phyloP scores from a whole-genome alignment of 2,329 filamentous ascomycete species.

The Paecilomyces sp. region DNA sequence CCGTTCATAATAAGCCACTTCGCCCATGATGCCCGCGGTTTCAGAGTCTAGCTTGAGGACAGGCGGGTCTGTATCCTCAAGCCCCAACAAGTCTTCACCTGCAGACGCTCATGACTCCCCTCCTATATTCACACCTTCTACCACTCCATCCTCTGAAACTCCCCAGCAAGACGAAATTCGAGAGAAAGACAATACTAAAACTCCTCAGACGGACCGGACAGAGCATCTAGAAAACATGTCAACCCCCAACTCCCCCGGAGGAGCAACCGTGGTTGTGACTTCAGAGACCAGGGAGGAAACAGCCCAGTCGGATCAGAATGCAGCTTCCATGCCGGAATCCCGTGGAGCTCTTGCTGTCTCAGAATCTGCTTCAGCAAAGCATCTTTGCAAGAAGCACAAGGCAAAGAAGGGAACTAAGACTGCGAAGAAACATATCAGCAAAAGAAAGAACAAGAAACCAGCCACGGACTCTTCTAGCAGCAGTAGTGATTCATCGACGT shows the following conservation, averaged over 20 bases:
- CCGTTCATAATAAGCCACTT: background rate
- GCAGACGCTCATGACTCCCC: slow-evolving; percentile 12
- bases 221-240: slow-evolving; percentile 16
- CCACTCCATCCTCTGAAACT: slow-evolving; percentile 14
- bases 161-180: slow-evolving; percentile 12
- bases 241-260: slow-evolving; percentile 14
- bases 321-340: slow-evolving; percentile 16
- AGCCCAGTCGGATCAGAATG: slow-evolving; percentile 18
- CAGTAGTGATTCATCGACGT: slow-evolving; percentile 15
- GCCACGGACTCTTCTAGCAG: slow-evolving; percentile 13
- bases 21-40: background rate
- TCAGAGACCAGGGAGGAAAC: slow-evolving; percentile 24
- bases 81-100: slow-evolving; percentile 2
- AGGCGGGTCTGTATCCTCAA: slow-evolving; percentile 1
- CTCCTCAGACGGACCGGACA: background rate
- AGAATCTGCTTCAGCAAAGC: slow-evolving; percentile 19
- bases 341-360: slow-evolving; percentile 13
- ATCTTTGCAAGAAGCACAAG: slow-evolving; percentile 24
- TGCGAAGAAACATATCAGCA: slow-evolving; percentile 5
- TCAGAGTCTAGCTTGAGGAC: background rate
- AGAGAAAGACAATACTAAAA: background rate
- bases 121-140: slow-evolving; percentile 14
- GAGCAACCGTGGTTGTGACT: slow-evolving; percentile 8
- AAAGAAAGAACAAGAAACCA: slow-evolving; percentile 16
- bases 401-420: slow-evolving; percentile 11